These are phyloP conservation scores for Plasmodium blacklocki DNA, from an alignment of 169 alveolate species.

Conservation along the genomic window DNA sequence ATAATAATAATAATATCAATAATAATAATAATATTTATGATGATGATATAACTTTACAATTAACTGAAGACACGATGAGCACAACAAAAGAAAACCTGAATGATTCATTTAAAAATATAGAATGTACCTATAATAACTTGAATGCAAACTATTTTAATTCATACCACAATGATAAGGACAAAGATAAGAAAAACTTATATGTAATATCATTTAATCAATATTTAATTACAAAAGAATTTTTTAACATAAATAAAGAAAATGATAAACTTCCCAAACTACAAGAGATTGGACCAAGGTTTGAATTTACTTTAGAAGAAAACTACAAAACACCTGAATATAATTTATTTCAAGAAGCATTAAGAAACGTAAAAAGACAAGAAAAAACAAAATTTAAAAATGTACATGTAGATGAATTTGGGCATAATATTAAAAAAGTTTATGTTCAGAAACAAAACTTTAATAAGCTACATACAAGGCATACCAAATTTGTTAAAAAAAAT, in stretches of 20 bases:
- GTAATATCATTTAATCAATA: conserved; percentile 46
- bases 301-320: conserved; percentile 16
- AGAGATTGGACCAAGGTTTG: conserved; percentile 58
- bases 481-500: conserved; percentile 21
- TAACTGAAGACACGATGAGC: no score
- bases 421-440: conserved; percentile 39
- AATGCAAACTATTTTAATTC: no score
- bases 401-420: conserved; percentile 31
- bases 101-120: no score
- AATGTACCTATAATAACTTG: no score
- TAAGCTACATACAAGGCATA: conserved; percentile 50
- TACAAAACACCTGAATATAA: conserved; percentile 19
- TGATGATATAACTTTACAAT: no score
- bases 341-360: conserved; percentile 56
- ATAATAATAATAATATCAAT: not conserved
- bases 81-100: no score
- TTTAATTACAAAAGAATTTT: conserved; percentile 16
- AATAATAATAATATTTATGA: not conserved
- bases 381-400: conserved; percentile 12
- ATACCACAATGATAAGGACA: no score
- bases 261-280: not conserved
- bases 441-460: conserved; percentile 51
- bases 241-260: not conserved
- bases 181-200: not conserved
- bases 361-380: not conserved